Evolutionary conservation across 768 basidiomycete species (phyloP).

Genomic region (Nevesoporus exiguus): DNA sequence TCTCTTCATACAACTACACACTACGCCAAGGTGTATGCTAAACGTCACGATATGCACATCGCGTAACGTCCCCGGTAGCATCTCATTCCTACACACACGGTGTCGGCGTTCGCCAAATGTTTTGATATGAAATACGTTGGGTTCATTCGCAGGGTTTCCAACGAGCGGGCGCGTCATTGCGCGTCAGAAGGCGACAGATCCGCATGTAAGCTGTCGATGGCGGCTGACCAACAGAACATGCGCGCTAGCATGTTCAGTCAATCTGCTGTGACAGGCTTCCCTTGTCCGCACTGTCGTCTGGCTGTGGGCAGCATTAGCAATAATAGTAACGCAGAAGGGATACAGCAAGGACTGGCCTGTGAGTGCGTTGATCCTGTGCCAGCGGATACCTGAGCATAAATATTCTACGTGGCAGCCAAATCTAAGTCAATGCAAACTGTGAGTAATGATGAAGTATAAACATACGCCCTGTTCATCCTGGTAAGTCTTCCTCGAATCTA

Average conservation of each 20-base stretch:
- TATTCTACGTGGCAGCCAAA: constrained; percentile 4
- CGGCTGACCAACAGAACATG: background rate
- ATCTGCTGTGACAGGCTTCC: background rate
- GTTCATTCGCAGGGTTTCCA: background rate
- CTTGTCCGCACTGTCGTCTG: constrained; percentile 2
- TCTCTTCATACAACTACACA: background rate
- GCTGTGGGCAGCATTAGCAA: background rate
- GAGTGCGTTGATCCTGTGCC: constrained; percentile 16
- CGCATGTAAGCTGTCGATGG: background rate
- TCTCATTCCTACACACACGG: background rate
- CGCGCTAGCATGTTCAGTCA: background rate
- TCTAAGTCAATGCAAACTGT: background rate
- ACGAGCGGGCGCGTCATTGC: background rate
- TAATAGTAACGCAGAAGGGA: no score
- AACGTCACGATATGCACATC: background rate
- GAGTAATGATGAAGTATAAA: background rate
- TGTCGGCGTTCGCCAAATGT: background rate
- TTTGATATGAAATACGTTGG: background rate
- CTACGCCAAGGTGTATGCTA: background rate
- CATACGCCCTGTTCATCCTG: constrained; percentile 13
- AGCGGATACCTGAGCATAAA: constrained; percentile 14
- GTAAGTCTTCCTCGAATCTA: constrained; percentile 18
- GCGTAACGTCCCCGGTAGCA: background rate
- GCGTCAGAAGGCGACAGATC: background rate
- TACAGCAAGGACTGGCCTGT: constrained; percentile 9